Conservation (phyloP, 345 rosid species). For the Raphanus sativus region DNA sequence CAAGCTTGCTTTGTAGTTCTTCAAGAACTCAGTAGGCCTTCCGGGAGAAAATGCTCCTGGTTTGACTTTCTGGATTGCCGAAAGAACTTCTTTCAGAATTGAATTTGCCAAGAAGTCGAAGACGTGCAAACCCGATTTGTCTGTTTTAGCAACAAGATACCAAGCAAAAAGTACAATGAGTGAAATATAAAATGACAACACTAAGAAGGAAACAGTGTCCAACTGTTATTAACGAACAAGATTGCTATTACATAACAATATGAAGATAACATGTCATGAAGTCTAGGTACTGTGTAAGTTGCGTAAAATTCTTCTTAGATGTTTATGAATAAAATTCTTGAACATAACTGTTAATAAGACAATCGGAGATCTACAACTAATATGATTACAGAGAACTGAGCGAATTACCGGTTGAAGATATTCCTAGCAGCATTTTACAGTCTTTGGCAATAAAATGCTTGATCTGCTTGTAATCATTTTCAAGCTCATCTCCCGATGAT, state of each 20-base stretch:
- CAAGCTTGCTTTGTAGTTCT: constrained; percentile 85
- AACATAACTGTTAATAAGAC: background rate
- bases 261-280: background rate
- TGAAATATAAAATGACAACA: background rate
- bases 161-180: constrained; percentile 18
- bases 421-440: constrained; percentile 81
- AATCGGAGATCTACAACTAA: background rate
- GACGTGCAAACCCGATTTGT: constrained; percentile 92
- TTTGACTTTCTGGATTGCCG: constrained; percentile 83
- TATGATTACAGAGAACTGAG: background rate
- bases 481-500: constrained; percentile 65
- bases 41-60: constrained; percentile 98
- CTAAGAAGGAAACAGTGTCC: background rate
- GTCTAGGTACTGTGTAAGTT: background rate
- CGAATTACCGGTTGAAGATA: constrained; percentile 73
- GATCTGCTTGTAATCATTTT: constrained; percentile 72
- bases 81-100: constrained; percentile 85
- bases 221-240: background rate
- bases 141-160: constrained; percentile 45
- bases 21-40: constrained; percentile 88
- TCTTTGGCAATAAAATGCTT: constrained; percentile 63
- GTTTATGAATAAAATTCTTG: background rate
- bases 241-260: background rate
- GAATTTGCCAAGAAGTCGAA: constrained; percentile 96
- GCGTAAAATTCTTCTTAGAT: background rate